Base-by-base conservation (phyloP, 2,329 filamentous ascomycete species). In the Cladophialophora yegresii region DNA sequence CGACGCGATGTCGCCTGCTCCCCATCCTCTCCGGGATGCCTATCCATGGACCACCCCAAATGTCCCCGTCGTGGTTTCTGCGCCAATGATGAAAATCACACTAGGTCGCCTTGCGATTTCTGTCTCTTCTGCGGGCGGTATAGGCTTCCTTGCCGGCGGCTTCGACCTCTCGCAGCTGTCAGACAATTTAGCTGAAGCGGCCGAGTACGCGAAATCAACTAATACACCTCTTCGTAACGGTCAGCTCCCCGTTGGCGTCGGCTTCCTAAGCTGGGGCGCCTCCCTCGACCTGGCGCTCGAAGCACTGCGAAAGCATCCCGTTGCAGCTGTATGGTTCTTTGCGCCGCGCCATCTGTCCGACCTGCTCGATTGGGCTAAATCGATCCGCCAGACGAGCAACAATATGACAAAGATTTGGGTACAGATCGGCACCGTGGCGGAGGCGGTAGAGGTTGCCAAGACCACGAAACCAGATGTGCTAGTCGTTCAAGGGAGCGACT, bases 51-150 rank as follows among this genome's bases (percentile, higher is more conserved):
- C 80, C 4, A 73, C 78, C 40, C 60, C 59, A 47, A 53, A 64
- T 57, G 70, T 76, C 1, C 87, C 87, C 5, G 75, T 90, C 22
- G 80, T 92, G 32, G 79, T 83, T 53, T 80, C 81, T 43, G 89
- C 87, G 1, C 89, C 89, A 0, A 91, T 92, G 89, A 84, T 87
- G 53, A 80, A 86, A 40, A 85, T 91, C 60, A 78, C 82, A 70
- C 81, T 74, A 72, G 82, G 73, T 66, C 81, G 72, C 0, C 81
- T 91, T 2, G 86, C 87, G 2, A 77, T 86, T 33, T 82, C 85
- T 50, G 82, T 90, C 13, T 86, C 84, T 1, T 76, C 76, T 69
- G 83, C 84, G 33, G 81, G 82, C 4, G 82, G 82, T 3, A 66
- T 84, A 1, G 84, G 79, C 3, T 80, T 92, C 69, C 79, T 85